Evolutionary conservation across 495 filamentous ascomycete genomes (phyloP).

Genomic region (Friedmanniomyces simplex): DNA sequence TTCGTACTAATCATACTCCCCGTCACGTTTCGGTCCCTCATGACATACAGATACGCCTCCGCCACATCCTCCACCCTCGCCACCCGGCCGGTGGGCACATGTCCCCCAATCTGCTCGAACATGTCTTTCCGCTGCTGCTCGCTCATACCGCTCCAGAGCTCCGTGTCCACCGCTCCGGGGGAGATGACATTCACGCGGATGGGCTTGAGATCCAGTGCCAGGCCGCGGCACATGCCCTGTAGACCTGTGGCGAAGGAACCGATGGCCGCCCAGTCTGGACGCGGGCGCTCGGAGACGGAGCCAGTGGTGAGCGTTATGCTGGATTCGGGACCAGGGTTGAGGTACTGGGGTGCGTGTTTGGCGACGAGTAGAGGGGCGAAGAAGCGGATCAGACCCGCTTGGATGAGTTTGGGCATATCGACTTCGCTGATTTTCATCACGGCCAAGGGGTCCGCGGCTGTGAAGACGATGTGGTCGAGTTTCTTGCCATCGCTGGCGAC

Average conservation of each 20-base stretch:
- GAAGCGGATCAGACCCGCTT: conserved; percentile 30
- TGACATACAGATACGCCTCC: conserved; percentile 25
- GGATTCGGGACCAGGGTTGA: conserved; percentile 13
- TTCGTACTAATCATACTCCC: conserved; percentile 24
- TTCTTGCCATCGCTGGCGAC: conserved; percentile 6
- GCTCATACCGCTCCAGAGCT: conserved; percentile 25
- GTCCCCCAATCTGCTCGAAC: conserved; percentile 31
- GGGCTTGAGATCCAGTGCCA: conserved; percentile 30
- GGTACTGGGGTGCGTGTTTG: conserved; percentile 22
- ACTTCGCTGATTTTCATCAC: conserved; percentile 11
- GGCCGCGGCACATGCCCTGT: conserved; percentile 22
- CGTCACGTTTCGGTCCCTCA: conserved; percentile 28
- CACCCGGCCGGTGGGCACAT: conserved; percentile 24
- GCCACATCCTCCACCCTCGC: conserved; percentile 27
- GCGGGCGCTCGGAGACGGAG: conserved; percentile 22
- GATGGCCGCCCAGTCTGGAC: conserved; percentile 19
- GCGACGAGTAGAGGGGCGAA: conserved; percentile 26
- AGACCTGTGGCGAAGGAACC: conserved; percentile 23
- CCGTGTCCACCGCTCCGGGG: conserved; percentile 30
- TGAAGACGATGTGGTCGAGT: conserved; percentile 31
- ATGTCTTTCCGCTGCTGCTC: not conserved
- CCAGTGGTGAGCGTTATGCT: conserved; percentile 29
- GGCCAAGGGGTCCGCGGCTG: conserved; percentile 28
- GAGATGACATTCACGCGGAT: conserved; percentile 28
- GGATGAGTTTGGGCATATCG: conserved; percentile 12